Base-by-base conservation (phyloP, 176 grass and related monocot genomes). In the Aegilops bicornis region DNA sequence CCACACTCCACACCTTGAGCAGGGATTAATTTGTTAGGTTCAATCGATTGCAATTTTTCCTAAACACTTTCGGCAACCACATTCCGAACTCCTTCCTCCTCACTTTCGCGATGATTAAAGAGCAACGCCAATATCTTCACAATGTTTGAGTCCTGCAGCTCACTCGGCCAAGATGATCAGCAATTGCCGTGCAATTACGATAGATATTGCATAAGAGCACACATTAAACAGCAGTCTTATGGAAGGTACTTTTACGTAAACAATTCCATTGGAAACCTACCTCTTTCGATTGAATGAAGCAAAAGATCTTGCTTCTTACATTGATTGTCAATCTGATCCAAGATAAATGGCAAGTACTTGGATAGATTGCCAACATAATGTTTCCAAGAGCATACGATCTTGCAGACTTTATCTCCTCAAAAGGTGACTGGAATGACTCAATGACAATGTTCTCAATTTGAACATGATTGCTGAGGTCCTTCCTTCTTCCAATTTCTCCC, bases 381-480 rank as follows among this genome's bases (percentile, higher is more conserved):
- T 76, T 76, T 52, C 73, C 73, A 50, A 76, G 73, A 50, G 73
- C 73, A 76, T 76, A 76, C 7, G 73, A 76, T 20, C 45, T 45
- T 76, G 73, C 73, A 76, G 73, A 76, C 25, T 76, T 76, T 52
- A 76, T 76, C 73, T 76, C 73, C 73, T 76, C 73, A 76, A 76
- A 76, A 31, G 73, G 73, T 52, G 73, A 76, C 73, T 76, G 73
- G 25, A 76, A 76, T 20, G 73, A 76, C 29, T 76, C 73, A 52
- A 76, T 76, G 45, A 52, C 73, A 76, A 76, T 76, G 48, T 76
- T 76, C 73, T 76, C 73, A 52, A 76, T 76, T 52, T 52, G 73
- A 52, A 31, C 43, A 76, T 76, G 73, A 31, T 76, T 76, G 73
- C 73, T 76, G 45, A 76, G 73, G 19, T 76, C 73, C 45, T 76